Conservation (phyloP, 257 asterid species). For the Solanum sitiens region DNA sequence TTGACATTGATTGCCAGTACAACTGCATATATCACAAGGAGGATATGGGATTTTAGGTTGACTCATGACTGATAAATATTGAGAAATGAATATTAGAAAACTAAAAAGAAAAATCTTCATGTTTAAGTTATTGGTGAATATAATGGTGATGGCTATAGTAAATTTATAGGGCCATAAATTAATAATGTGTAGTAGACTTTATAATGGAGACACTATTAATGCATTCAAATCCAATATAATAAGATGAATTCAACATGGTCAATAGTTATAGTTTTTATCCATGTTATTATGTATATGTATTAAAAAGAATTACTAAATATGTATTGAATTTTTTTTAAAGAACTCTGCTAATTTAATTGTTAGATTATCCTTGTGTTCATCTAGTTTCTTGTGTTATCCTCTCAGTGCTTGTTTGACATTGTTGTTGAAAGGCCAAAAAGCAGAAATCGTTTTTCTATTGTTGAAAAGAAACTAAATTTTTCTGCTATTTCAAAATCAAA, state of each 20-base stretch:
- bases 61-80: neutral
- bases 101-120: neutral
- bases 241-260: too few species aligned
- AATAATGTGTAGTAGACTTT: neutral
- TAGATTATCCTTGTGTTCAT: too few species aligned
- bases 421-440: too few species aligned
- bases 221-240: neutral
- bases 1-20: neutral
- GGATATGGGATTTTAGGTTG: neutral
- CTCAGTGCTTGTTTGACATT: too few species aligned
- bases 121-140: neutral
- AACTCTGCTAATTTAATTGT: too few species aligned
- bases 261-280: too few species aligned
- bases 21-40: neutral
- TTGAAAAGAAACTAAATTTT: too few species aligned
- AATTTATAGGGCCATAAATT: neutral
- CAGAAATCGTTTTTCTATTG: too few species aligned
- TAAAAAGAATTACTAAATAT: too few species aligned
- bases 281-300: too few species aligned
- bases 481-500: neutral
- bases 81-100: neutral
- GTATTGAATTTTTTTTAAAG: too few species aligned
- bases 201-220: neutral
- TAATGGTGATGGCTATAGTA: neutral
- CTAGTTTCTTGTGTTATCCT: too few species aligned